Conservation (phyloP, 2,329 filamentous ascomycete species). For the Epicoccum sorghinum region DNA sequence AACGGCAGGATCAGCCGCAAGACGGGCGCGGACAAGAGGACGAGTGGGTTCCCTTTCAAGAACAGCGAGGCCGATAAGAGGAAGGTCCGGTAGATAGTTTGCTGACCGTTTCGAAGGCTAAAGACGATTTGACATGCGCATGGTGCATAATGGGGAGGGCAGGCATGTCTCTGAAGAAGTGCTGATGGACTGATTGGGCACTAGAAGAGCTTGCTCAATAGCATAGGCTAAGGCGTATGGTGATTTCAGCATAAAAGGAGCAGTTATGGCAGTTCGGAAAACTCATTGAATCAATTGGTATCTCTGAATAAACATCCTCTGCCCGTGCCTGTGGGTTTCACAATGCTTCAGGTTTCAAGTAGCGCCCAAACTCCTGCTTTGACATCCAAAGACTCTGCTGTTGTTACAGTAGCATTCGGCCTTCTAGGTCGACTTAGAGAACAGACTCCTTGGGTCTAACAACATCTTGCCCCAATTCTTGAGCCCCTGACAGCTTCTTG, state of each 20-base stretch:
- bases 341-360: not conserved
- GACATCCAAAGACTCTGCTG: too few species aligned
- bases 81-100: slow-evolving; percentile 43
- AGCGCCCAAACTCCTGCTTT: slow-evolving; percentile 2
- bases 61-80: slow-evolving; percentile 64
- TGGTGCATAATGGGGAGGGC: not conserved
- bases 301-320: slow-evolving; percentile 14
- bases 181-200: too few species aligned
- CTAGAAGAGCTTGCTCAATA: too few species aligned
- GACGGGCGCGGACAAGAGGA: slow-evolving; percentile 71
- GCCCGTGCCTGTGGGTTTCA: not conserved
- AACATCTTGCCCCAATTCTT: not conserved
- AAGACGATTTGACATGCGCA: too few species aligned
- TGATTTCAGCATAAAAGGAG: not conserved
- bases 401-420: not conserved
- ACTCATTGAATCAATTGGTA: slow-evolving; percentile 22
- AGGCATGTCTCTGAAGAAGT: too few species aligned
- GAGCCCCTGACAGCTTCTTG: slow-evolving; percentile 4
- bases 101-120: too few species aligned
- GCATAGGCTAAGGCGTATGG: not conserved
- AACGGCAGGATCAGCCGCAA: slow-evolving; percentile 64
- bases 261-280: slow-evolving; percentile 11
- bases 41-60: slow-evolving; percentile 68
- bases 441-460: not conserved
- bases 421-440: not conserved